Evolutionary conservation across 306 rosid genomes (phyloP), one percentile per base, ranked within the genome.

Genomic region (Cucurbita argyrosperma): DNA sequence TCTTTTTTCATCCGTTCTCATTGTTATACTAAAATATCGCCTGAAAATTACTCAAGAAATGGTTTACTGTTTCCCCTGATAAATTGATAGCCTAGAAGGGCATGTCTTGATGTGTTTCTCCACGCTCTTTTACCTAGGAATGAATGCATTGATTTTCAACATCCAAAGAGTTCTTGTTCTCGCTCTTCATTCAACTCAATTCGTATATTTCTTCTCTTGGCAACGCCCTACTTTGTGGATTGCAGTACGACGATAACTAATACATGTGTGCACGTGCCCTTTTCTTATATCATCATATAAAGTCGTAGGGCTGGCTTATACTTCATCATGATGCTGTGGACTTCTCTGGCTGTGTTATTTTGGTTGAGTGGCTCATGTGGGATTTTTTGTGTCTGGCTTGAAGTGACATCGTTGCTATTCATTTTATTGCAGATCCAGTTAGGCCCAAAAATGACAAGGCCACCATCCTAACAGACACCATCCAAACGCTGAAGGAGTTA

Each of bases 401-500:
- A 42, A 68, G 23, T 26, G 42, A 53, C 52, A 7, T 35, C 10
- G 8, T 16, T n/a, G 43, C 30, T 8, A 43, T 39, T 60, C 59
- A 55, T 70, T 78, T 46, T 78, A 81, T 80, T 80, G 83, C 86
- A 89, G 97, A 89, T 63, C 87, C 96, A 10, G 94, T 86, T 79
- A 93, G 96, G 88, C 97, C 97, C 43, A 89, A 86, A 87, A 90
- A 93, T 72, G 98, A 93, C 79, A 93, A 93, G 81, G 96, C 86
- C 45, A 90, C 98, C 53, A 93, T 93, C 57, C 92, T 93, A 43
- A 79, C 87, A 0, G 96, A 90, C 82, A 85, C 98, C 4, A 16
- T 93, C 76, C 94, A 93, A 77, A 68, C 85, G 76, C 84, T 93
- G 64, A 86, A 86, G 76, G 98, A 93, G 80, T 85, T 89, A 53